These are phyloP conservation scores for Sporisorium sorghi DNA, from an alignment of 1,284 basidiomycete genomes.

Conservation along the genomic window DNA sequence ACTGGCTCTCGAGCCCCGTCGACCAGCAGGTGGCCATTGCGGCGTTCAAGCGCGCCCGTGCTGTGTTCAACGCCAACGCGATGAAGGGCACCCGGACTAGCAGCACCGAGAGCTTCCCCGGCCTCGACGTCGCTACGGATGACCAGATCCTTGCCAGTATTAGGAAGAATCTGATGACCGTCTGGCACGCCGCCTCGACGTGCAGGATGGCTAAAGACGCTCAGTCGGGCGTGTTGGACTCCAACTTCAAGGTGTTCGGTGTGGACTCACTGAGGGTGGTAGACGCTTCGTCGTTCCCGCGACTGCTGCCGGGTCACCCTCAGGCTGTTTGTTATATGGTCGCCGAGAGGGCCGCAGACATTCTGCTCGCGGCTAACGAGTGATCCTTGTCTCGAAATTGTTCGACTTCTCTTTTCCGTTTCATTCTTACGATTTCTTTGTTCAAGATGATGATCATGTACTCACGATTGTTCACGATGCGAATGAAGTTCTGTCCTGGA, in stretches of 20 bases:
- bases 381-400: slow-evolving; percentile 1
- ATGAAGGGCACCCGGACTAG: slow-evolving; percentile 69
- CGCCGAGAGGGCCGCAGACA: slow-evolving; percentile 45
- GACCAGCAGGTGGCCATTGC: slow-evolving; percentile 68
- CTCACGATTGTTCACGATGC: neutral
- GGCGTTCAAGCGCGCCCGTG: slow-evolving; percentile 36
- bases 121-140: slow-evolving; percentile 67
- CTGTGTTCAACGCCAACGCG: slow-evolving; percentile 65
- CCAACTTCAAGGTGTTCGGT: slow-evolving; percentile 72
- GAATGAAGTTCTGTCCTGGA: neutral
- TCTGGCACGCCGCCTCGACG: slow-evolving; percentile 70
- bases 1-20: slow-evolving; percentile 53
- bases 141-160: slow-evolving; percentile 70
- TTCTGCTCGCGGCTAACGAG: slow-evolving; percentile 32
- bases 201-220: slow-evolving; percentile 69
- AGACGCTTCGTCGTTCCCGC: slow-evolving; percentile 73
- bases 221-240: slow-evolving; percentile 72
- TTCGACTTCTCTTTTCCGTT: no score
- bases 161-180: slow-evolving; percentile 69
- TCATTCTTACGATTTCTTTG: no score
- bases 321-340: slow-evolving; percentile 59
- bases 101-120: slow-evolving; percentile 68
- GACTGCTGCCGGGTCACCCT: slow-evolving; percentile 52
- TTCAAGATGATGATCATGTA: no score
- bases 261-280: slow-evolving; percentile 71